Evolutionary conservation across 2,329 filamentous ascomycete genomes (phyloP).

Genomic region (Byssochlamys sp.): DNA sequence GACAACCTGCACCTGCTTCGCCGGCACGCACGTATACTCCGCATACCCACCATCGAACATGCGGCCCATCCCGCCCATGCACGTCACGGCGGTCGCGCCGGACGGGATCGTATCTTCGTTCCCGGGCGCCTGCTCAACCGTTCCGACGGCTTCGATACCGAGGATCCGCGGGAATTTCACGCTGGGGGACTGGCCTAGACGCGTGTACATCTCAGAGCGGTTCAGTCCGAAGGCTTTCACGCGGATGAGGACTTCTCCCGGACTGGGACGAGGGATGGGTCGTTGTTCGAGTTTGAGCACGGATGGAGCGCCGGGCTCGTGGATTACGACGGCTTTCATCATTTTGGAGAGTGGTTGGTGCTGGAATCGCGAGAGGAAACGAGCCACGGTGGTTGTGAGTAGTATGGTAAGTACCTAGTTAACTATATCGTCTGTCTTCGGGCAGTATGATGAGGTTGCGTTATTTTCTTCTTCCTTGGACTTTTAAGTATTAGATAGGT

Average conservation of each 20-base stretch:
- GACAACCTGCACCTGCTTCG: conserved; percentile 31
- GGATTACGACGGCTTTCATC: conserved; percentile 39
- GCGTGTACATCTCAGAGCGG: conserved; percentile 39
- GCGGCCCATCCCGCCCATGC: conserved; percentile 42
- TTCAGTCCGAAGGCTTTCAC: conserved; percentile 41
- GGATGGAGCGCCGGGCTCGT: conserved; percentile 29
- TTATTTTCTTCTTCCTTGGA: not conserved
- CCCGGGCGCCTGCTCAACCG: conserved; percentile 28
- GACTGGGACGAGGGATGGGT: conserved; percentile 30
- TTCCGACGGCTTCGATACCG: conserved; percentile 40
- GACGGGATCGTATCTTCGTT: conserved; percentile 20
- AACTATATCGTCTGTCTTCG: no score
- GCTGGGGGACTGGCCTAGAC: conserved; percentile 34
- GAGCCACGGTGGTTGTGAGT: not conserved
- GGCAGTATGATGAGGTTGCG: not conserved
- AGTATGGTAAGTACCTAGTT: not conserved
- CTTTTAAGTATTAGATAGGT: no score
- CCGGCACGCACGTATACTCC: conserved; percentile 39
- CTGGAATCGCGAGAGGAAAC: not conserved
- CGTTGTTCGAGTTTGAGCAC: conserved; percentile 31
- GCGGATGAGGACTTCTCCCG: conserved; percentile 33
- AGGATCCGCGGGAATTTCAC: conserved; percentile 37
- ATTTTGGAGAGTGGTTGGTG: conserved; percentile 8
- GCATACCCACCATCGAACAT: conserved; percentile 42
- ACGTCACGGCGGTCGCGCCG: conserved; percentile 37